Evolutionary conservation across 441 rosid genomes (phyloP).

Genomic region (Macaranga tanarius): DNA sequence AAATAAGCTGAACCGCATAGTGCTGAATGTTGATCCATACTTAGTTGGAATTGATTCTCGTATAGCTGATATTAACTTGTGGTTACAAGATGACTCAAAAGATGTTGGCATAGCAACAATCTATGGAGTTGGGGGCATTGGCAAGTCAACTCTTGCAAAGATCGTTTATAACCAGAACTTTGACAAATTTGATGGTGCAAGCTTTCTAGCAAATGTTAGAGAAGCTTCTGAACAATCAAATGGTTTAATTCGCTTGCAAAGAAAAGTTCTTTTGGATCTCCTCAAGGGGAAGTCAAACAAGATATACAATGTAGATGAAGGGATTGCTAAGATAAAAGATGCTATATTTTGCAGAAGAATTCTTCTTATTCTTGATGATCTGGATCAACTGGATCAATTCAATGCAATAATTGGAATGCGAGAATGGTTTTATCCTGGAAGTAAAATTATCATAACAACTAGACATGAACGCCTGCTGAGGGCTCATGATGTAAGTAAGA

Average conservation of each 20-base stretch:
- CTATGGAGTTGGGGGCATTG: constrained; percentile 21
- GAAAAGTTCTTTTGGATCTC: constrained; percentile 14
- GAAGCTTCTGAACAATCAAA: constrained; percentile 8
- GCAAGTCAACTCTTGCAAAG: constrained; percentile 23
- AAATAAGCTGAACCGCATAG: constrained; percentile 18
- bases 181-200: constrained; percentile 13
- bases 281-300: constrained; percentile 7
- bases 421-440: constrained; percentile 17
- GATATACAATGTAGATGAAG: constrained; percentile 21
- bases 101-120: constrained; percentile 20
- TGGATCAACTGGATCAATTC: constrained; percentile 19
- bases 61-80: constrained; percentile 6
- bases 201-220: constrained; percentile 24
- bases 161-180: constrained; percentile 19
- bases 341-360: constrained; percentile 12
- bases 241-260: constrained; percentile 18
- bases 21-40: constrained; percentile 17
- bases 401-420: constrained; percentile 14
- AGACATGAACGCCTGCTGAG: constrained; percentile 19
- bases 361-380: constrained; percentile 22
- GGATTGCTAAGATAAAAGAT: constrained; percentile 8
- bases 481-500: constrained; percentile 6
- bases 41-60: constrained; percentile 15
- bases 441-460: constrained; percentile 17
- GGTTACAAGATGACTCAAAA: constrained; percentile 19